Evolutionary conservation across 768 basidiomycete genomes (phyloP).

Genomic region (Megacollybia marginata): DNA sequence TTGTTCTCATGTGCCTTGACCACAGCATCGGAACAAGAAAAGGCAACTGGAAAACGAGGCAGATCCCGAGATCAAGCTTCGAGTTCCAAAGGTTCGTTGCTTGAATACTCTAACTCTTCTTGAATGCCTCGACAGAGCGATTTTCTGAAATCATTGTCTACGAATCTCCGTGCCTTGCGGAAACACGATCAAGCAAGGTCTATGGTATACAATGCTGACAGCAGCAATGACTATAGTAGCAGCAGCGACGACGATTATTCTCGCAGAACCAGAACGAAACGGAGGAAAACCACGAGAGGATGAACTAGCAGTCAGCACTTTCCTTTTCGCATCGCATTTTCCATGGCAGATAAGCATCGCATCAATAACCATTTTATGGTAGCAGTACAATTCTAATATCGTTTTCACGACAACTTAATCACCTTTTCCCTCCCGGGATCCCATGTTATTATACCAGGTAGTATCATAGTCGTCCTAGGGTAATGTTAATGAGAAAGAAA

Average conservation of each 20-base stretch:
- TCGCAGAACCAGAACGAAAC: not conserved
- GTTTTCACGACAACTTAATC: no score
- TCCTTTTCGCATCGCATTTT: no score
- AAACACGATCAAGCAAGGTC: constrained; percentile 50
- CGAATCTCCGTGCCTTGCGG: constrained; percentile 54
- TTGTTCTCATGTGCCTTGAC: constrained; percentile 2
- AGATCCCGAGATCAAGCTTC: constrained; percentile 38
- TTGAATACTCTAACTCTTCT: not conserved
- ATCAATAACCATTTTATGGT: no score
- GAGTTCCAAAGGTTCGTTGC: constrained; percentile 49
- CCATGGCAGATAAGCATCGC: no score
- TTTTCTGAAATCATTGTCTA: constrained; percentile 55
- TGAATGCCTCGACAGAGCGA: constrained; percentile 39
- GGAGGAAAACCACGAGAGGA: not conserved
- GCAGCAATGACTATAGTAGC: not conserved
- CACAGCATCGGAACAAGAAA: constrained; percentile 59
- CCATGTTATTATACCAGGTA: no score
- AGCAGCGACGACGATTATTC: not conserved
- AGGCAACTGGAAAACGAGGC: constrained; percentile 40
- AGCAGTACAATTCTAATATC: no score
- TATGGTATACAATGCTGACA: constrained; percentile 8
- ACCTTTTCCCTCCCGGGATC: no score
- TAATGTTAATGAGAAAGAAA: no score
- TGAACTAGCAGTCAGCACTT: not conserved
- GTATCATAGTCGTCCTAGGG: no score